These are phyloP conservation scores for Phytopythium helicoides DNA, from an alignment of 352 stramenopile genomes.

Conservation along the genomic window DNA sequence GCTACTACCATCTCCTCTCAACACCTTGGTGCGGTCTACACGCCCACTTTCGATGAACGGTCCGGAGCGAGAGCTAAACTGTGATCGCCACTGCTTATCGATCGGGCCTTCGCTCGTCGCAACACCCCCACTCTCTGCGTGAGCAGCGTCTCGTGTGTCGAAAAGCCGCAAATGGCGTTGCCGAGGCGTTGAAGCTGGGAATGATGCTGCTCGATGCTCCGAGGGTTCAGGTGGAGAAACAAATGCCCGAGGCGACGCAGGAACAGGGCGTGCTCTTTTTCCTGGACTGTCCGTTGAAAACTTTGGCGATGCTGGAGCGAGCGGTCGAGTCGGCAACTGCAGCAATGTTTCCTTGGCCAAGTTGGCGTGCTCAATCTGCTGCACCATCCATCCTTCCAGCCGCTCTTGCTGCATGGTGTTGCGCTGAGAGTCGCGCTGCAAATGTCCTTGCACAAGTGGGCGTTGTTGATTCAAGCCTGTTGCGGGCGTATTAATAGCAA, in stretches of 20 bases:
- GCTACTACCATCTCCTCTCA: conserved; percentile 27
- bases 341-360: conserved; percentile 65
- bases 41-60: conserved; percentile 29
- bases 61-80: conserved; percentile 35
- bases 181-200: neutral
- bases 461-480: no score
- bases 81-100: conserved; percentile 43
- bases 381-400: conserved; percentile 76
- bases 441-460: no score
- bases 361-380: conserved; percentile 66
- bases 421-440: neutral
- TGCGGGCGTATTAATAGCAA: no score
- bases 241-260: neutral
- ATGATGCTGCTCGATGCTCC: neutral
- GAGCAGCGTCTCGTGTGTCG: neutral
- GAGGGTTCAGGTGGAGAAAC: neutral
- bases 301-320: neutral
- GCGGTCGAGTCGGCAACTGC: conserved; percentile 35
- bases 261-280: neutral
- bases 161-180: conserved; percentile 2
- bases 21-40: conserved; percentile 52
- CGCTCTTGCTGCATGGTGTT: conserved; percentile 58
- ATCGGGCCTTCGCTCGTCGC: conserved; percentile 3
- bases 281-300: conserved; percentile 6
- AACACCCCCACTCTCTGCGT: neutral